Base-by-base conservation (phyloP, 2,329 filamentous ascomycete genomes). In the Penicillium rolfsii region DNA sequence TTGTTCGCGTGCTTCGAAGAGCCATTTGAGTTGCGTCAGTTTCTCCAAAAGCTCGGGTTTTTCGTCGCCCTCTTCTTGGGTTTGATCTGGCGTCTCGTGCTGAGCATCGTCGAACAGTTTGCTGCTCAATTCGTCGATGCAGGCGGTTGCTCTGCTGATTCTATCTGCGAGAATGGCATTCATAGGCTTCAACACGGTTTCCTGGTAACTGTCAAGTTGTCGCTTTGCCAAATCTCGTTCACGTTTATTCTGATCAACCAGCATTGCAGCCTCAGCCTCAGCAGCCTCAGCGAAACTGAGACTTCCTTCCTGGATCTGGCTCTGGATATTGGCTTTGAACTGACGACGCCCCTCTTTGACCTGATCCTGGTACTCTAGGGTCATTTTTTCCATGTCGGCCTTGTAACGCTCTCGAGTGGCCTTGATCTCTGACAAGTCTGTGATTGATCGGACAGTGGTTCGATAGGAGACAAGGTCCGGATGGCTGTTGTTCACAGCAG, bases 401-500 rank as follows among this genome's bases (percentile, higher is more conserved):
- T 76, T 67, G 63, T 84, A 82, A 4, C 73, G 77, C 45, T 78
- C 71, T 58, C 93, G 91, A 1, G 88, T 89, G 0, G 81, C 83
- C 59, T 89, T 85, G 5, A 94, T 80, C 70, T 95, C 91, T 16
- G 84, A 82, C 53, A 97, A 79, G 67, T 95, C 88, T 55, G 88
- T 90, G 43, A 97, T 79, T 1, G 84, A 83, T 14, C 93, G 87
- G 22, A 97, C 90, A 0, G 87, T 84, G 3, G 83, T 87, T 53
- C 95, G 88, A 50, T 91, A 93, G 1, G 87, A 84, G 0, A 89
- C 85, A n/a, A 99, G 84, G 65, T 96, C 90, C 0, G 95, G 95
- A 72, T 99, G 95, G 68, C 87, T 96, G 72, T 98, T 99, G 75
- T 96, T 97, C 16, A 98, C 91, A 0, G 95, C 95, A 8, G 95